Conservation (phyloP, 169 alveolate species). For the Plasmodium vinckei region DNA sequence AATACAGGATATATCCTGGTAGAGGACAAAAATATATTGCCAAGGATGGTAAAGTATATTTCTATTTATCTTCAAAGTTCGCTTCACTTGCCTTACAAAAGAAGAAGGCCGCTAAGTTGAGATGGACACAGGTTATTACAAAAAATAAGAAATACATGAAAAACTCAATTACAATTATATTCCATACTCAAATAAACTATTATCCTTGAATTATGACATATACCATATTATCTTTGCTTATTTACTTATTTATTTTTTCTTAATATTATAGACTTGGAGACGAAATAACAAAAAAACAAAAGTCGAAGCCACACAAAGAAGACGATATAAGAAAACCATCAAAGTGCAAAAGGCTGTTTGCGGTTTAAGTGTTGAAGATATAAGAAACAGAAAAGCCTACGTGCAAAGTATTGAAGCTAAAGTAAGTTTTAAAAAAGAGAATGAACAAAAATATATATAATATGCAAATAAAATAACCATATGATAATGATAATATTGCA, state of each 20-base stretch:
- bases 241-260: not conserved
- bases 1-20: constrained; percentile 98
- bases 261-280: constrained; percentile 92
- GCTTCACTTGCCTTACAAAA: constrained; percentile 94
- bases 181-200: not conserved
- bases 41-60: constrained; percentile 96
- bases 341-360: constrained; percentile 96
- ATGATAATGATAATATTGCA: not conserved
- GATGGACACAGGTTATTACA: constrained; percentile 93
- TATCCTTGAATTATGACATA: not conserved
- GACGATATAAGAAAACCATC: constrained; percentile 90
- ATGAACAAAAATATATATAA: not conserved
- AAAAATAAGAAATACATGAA: not conserved
- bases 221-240: not conserved
- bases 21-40: constrained; percentile 97
- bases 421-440: constrained; percentile 22
- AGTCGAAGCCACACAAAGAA: constrained; percentile 81
- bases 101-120: constrained; percentile 96
- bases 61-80: constrained; percentile 92
- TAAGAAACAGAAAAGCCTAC: constrained; percentile 80
- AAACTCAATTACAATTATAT: not conserved
- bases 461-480: constrained; percentile 5
- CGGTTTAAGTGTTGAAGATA: constrained; percentile 96
- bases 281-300: constrained; percentile 96
- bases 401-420: constrained; percentile 71